Evolutionary conservation across 1,284 basidiomycete species (phyloP).

Genomic region (Pyrrhoderma noxium): DNA sequence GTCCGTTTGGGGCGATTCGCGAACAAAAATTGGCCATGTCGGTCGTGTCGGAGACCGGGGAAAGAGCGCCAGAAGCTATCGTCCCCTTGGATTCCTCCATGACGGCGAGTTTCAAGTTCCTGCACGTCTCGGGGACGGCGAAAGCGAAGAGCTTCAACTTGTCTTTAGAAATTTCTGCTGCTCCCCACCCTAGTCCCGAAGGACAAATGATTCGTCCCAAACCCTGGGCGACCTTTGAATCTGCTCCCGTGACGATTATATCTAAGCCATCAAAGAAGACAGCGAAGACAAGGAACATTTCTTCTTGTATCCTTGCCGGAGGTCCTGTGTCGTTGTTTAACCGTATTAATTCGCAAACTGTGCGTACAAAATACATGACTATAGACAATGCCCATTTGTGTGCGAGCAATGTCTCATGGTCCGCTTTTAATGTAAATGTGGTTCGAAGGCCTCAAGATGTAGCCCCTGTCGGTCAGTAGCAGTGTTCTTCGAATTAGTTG

Average conservation of each 20-base stretch:
- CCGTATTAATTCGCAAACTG: slow-evolving; percentile 94
- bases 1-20: slow-evolving; percentile 75
- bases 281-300: slow-evolving; percentile 89
- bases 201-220: slow-evolving; percentile 42
- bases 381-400: slow-evolving; percentile 79
- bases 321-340: slow-evolving; percentile 94
- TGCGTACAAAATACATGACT: slow-evolving; percentile 94
- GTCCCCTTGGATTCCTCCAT: slow-evolving; percentile 73
- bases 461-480: slow-evolving; percentile 48
- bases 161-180: slow-evolving; percentile 74
- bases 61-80: slow-evolving; percentile 76
- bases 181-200: slow-evolving; percentile 47
- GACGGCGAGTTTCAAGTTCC: slow-evolving; percentile 82
- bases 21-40: slow-evolving; percentile 77
- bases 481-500: slow-evolving; percentile 38
- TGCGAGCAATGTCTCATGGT: slow-evolving; percentile 84
- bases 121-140: slow-evolving; percentile 82
- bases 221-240: slow-evolving; percentile 87
- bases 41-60: slow-evolving; percentile 77
- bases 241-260: slow-evolving; percentile 87
- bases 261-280: slow-evolving; percentile 98
- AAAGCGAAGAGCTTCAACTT: slow-evolving; percentile 88
- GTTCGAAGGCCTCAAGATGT: slow-evolving; percentile 56
- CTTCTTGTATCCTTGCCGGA: slow-evolving; percentile 83
- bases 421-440: slow-evolving; percentile 88